phyloP scores from a whole-genome alignment of 345 rosid species.

The Erysimum cheiranthoides region DNA sequence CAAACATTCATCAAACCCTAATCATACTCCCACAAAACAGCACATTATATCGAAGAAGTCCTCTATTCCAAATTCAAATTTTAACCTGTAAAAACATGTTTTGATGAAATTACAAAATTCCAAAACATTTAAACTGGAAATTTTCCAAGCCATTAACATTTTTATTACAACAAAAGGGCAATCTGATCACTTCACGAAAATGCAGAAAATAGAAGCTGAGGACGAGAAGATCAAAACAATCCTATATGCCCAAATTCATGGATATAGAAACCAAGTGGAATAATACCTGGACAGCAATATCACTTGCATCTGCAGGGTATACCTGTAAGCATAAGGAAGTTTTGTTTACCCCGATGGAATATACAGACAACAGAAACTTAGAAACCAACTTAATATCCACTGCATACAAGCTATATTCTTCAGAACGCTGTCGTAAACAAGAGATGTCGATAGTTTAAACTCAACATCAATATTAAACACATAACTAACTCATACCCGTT shows the following conservation, averaged over 20 bases:
- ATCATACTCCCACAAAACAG: conserved; percentile 16
- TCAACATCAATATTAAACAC: not conserved
- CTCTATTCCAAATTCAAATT: conserved; percentile 14
- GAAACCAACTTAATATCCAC: not conserved
- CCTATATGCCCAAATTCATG: conserved; percentile 10
- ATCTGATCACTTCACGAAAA: not conserved
- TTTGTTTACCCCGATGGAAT: conserved; percentile 21
- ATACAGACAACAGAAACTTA: not conserved
- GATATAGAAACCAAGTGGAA: conserved; percentile 30
- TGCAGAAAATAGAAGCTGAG: conserved; percentile 19
- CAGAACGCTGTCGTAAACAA: not conserved
- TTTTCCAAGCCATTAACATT: conserved; percentile 22
- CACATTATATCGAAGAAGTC: not conserved
- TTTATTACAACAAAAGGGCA: not conserved
- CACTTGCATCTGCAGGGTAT: conserved; percentile 98
- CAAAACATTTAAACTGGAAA: too few relatives aligned
- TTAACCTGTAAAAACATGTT: not conserved
- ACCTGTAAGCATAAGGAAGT: conserved; percentile 58
- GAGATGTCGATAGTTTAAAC: not conserved
- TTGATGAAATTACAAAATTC: not conserved
- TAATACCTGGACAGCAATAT: conserved; percentile 91
- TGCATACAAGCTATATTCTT: conserved; percentile 18
- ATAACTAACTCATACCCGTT: conserved; percentile 60
- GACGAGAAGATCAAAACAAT: conserved; percentile 20
- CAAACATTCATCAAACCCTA: too few relatives aligned